Evolutionary conservation across 805 yeast species (phyloP).

Genomic region (Maudiozyma bulderi): DNA sequence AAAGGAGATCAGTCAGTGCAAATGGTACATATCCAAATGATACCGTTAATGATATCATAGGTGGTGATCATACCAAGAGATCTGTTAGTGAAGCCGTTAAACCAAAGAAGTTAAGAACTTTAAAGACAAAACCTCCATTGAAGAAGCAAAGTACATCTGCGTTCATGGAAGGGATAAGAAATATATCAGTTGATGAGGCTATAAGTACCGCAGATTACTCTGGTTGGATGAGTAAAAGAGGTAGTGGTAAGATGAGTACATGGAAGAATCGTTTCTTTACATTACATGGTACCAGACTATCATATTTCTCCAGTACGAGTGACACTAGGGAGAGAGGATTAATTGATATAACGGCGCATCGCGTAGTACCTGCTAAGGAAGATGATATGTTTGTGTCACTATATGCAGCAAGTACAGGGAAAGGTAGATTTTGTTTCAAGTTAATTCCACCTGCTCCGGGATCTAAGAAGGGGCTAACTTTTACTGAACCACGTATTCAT

Average conservation of each 20-base stretch:
- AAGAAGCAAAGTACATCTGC: conserved; percentile 64
- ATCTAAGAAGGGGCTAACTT: conserved; percentile 84
- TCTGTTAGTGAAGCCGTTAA: conserved; percentile 42
- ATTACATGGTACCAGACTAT: conserved; percentile 83
- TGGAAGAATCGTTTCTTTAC: conserved; percentile 86
- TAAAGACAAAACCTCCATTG: conserved; percentile 39
- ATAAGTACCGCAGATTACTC: conserved; percentile 63
- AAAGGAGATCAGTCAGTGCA: conserved; percentile 45
- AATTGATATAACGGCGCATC: conserved; percentile 91
- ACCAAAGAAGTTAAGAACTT: conserved; percentile 43
- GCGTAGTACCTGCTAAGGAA: conserved; percentile 72
- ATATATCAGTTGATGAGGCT: conserved; percentile 66
- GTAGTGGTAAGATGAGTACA: conserved; percentile 72
- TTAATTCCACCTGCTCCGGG: conserved; percentile 97
- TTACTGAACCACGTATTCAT: conserved; percentile 92
- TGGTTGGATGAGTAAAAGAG: conserved; percentile 96
- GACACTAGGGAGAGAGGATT: conserved; percentile 85
- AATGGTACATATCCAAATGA: conserved; percentile 28
- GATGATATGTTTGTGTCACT: conserved; percentile 80
- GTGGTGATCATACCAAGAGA: conserved; percentile 29
- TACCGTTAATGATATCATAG: conserved; percentile 6
- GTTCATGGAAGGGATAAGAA: conserved; percentile 79
- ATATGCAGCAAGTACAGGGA: conserved; percentile 88
- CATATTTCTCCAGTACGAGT: conserved; percentile 69
- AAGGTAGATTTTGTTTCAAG: conserved; percentile 89